Percentiles rank a stretch among this genome's conserved stretches.
Evolutionary conservation across 768 basidiomycete species (phyloP).

Genomic region (Leccinum subtestaceum): DNA sequence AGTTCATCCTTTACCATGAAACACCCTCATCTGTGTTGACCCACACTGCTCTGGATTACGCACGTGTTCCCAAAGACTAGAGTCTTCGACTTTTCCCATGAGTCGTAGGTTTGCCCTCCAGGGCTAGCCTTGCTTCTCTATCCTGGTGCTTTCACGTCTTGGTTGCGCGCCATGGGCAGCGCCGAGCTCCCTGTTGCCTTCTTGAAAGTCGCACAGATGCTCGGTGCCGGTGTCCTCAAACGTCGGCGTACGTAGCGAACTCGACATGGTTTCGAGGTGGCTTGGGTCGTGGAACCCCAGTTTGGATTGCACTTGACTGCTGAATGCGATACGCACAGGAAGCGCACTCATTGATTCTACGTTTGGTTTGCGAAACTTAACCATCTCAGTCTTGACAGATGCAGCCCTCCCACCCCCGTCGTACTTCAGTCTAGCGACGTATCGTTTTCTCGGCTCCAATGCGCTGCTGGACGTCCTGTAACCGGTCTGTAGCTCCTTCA

Average conservation of each 20-base stretch:
- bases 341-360: constrained; percentile 17
- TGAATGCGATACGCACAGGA: constrained; percentile 38
- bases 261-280: constrained; percentile 48
- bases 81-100: constrained; percentile 43
- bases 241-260: constrained; percentile 52
- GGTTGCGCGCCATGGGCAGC: constrained; percentile 54
- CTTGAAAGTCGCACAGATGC: constrained; percentile 15
- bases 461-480: constrained; percentile 18
- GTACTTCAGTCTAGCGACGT: constrained; percentile 25
- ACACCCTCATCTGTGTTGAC: constrained; percentile 19
- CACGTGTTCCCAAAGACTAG: constrained; percentile 39
- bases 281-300: constrained; percentile 24
- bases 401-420: constrained; percentile 21
- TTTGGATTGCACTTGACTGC: constrained; percentile 19
- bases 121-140: constrained; percentile 30
- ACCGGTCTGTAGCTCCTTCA: constrained; percentile 12
- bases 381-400: constrained; percentile 20
- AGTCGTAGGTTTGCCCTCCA: constrained; percentile 17
- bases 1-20: constrained; percentile 8
- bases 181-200: constrained; percentile 19
- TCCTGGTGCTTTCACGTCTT: constrained; percentile 52
- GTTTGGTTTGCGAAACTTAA: constrained; percentile 13
- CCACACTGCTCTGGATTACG: constrained; percentile 34
- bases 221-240: constrained; percentile 45
- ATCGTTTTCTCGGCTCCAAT: constrained; percentile 39